Evolutionary conservation across 495 filamentous ascomycete genomes (phyloP), one percentile per base, ranked within the genome.

Genomic region (Tuber aestivum): DNA sequence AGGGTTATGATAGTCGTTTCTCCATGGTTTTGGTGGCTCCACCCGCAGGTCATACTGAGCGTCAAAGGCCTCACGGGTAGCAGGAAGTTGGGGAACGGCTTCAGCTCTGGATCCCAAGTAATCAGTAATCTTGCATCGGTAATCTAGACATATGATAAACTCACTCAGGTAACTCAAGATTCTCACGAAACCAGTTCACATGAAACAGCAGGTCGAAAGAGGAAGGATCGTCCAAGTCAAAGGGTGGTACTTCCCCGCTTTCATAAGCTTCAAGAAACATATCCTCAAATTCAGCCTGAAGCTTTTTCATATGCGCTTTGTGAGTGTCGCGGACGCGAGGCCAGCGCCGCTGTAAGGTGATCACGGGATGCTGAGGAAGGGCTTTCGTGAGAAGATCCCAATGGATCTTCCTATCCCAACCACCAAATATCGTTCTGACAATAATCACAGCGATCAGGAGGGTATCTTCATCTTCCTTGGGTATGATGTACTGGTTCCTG

Each of bases 251-350:
- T 71, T 91, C 85, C 14, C 88, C 88, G 4, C 87, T 86, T 71
- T 88, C 88, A 80, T 97, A 98, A 0, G 93, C 96, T 65, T 88
- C 86, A 32, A 94, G 84, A 82, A 93, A 97, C 23, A 86, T 86
- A 44, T 90, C 86, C 77, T 93, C 92, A 82, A 98, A 97, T 77
- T 92, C 90, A n/a, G 85, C 84, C 41, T 91, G 90, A 81, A 98
- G 84, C 73, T 89, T 89, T 10, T 91, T 86, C 65, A 97, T 87
- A 40, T 89, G 87, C 16, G 87, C 84, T 70, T 87, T 87, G 70
- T 90, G 88, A 74, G 88, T 89, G 70, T 85, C 87, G 20, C 88
- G 86, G 18, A 92, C 83, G 10, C 78, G 84, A 41, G 85, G 86
- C 88, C 91, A 95, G 56, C 87, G 86, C 32, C 89, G 88, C 70